These are phyloP conservation scores for Vitis vinifera DNA, from an alignment of 164 flowering plant genomes.

Conservation along the genomic window DNA sequence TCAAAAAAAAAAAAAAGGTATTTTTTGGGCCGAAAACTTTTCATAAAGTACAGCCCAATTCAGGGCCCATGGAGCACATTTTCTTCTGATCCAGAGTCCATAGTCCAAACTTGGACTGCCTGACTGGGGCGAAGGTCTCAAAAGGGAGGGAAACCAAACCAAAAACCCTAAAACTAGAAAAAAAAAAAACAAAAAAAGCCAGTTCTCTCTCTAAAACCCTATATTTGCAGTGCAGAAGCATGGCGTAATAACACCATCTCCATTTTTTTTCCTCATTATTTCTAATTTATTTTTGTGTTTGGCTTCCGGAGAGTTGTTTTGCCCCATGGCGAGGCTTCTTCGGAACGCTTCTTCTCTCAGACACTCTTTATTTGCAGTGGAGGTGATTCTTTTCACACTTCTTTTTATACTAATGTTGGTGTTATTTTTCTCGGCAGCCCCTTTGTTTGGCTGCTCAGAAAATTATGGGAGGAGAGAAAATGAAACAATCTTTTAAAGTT, in stretches of 20 bases:
- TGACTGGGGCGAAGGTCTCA: background rate
- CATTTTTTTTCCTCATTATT: background rate
- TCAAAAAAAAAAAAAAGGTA: no score
- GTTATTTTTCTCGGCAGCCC: background rate
- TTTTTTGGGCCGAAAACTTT: background rate
- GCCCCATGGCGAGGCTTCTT: slow-evolving; percentile 64
- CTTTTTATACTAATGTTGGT: no score
- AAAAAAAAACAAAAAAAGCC: no score
- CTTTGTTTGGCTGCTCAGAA: background rate
- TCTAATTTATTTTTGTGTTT: background rate
- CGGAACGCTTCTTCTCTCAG: slow-evolving; percentile 38
- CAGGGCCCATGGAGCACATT: no score
- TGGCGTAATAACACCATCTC: background rate
- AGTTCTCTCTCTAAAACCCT: background rate
- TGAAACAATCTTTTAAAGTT: no score
- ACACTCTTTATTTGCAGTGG: slow-evolving; percentile 32
- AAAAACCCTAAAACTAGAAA: slow-evolving; percentile 18
- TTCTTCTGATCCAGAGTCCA: no score
- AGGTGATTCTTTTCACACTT: slow-evolving; percentile 30
- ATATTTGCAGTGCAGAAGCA: background rate
- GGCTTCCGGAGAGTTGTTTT: slow-evolving; percentile 1
- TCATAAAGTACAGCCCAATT: background rate
- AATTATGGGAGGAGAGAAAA: no score
- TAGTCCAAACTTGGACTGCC: background rate
- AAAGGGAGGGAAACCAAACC: slow-evolving; percentile 24